phyloP scores from a whole-genome alignment of 129 eudicot genomes.

The Scalesia atractyloides region DNA sequence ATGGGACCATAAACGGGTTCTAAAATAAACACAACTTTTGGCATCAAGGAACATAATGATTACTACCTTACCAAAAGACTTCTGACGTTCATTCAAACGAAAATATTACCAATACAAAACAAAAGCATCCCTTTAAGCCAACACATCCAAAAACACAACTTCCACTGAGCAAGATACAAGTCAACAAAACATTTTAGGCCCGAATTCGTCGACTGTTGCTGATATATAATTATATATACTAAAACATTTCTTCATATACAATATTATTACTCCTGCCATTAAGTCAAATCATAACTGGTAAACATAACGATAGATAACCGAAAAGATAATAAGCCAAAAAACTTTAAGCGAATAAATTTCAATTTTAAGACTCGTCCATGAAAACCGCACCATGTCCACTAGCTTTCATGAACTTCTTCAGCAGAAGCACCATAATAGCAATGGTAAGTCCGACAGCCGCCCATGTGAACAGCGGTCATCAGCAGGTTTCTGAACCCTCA shows the following conservation, averaged over 20 bases:
- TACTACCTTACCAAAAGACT: background rate
- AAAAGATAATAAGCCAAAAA: background rate
- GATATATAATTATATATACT: constrained; percentile 19
- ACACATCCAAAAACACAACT: constrained; percentile 4
- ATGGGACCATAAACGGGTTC: background rate
- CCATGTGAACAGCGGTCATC: constrained; percentile 90
- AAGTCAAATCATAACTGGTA: constrained; percentile 21
- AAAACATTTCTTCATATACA: constrained; percentile 25
- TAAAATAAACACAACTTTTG: background rate
- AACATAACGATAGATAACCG: background rate
- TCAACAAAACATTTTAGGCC: constrained; percentile 1
- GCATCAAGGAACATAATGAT: background rate
- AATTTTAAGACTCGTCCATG: constrained; percentile 65
- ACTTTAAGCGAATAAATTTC: constrained; percentile 9
- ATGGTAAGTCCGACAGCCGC: constrained; percentile 87
- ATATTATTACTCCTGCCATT: constrained; percentile 13
- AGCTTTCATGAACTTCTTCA: constrained; percentile 91
- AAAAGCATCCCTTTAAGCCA: constrained; percentile 4
- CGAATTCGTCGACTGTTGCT: background rate
- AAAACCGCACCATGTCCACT: constrained; percentile 72
- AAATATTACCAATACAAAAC: background rate
- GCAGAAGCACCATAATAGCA: constrained; percentile 68
- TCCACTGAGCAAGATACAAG: constrained; percentile 5
- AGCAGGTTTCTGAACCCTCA: constrained; percentile 56
- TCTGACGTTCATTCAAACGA: background rate